phyloP scores from a whole-genome alignment of 2,329 filamentous ascomycete species.

The Aspergillus persii region DNA sequence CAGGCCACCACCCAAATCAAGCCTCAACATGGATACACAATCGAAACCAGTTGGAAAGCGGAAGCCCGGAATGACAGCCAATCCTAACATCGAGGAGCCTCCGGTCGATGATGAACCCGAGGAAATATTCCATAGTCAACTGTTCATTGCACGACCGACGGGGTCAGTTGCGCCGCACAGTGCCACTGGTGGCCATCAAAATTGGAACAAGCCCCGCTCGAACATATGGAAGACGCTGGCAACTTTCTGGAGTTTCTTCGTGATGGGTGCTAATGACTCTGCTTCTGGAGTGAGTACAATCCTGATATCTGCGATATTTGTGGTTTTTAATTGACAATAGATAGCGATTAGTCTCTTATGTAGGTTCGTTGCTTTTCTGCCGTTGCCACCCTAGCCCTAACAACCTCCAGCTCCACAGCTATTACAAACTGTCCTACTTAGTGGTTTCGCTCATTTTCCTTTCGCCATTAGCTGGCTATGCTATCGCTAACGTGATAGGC shows the following conservation, averaged over 20 bases:
- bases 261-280: conserved; percentile 25
- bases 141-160: background rate
- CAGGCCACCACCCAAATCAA: too few species aligned
- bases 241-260: conserved; percentile 19
- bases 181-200: background rate
- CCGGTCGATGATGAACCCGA: background rate
- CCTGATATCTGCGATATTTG: background rate
- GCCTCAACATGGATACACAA: background rate
- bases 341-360: background rate
- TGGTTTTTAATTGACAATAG: background rate
- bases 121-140: background rate
- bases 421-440: background rate
- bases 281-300: conserved; percentile 31
- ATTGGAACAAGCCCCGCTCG: conserved; percentile 1
- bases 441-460: background rate
- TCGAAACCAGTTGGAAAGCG: background rate
- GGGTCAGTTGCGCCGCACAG: background rate
- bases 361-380: background rate
- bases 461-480: background rate
- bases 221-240: conserved; percentile 6
- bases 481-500: background rate
- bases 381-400: background rate
- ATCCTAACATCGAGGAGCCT: background rate
- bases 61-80: background rate
- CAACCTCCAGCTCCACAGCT: background rate